Base-by-base conservation (phyloP, 2,329 filamentous ascomycete genomes). In the Pestalotiopsis sp. region DNA sequence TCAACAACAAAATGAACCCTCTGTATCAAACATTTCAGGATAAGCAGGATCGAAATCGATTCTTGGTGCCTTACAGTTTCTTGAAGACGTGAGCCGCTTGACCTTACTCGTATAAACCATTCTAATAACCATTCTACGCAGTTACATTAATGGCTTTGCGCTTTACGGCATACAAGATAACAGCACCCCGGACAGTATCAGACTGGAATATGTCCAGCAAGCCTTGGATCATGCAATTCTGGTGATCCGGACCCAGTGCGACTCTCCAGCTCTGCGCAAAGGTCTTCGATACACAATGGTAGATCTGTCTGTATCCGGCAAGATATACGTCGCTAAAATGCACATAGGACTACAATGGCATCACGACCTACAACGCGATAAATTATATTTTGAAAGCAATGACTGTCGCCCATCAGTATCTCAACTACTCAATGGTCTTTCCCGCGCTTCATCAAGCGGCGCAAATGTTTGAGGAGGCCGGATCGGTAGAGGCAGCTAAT, bases 1-100 rank as follows among this genome's bases (percentile, higher is more conserved):
- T 65, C 4, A 65, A 65, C 62, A 65, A 65, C 45, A 65, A n/a
- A 3, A 65, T 65, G n/a, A 65, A 65, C 17, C 62, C 62, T 36
- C 62, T 65, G 9, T 65, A 65, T 65, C 62, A 65, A 14, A 65
- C 62, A 17, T 65, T 65, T n/a, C 38, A 56, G 17, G 62, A 39
- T 14, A 45, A 23, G 23, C 62, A 65, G 11, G 62, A 65, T n/a
- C 62, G 62, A 6, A 65, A 65, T 52, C 62, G 62, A 20, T 65
- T 65, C 39, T 36, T 65, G 23, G 62, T 65, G 5, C 62, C 62
- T 2, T 65, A 65, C 45, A 49, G 62, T 13, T 65, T 65, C 17
- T 20, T 65, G 5, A 65, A 65, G 49, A 49, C 25, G 62, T 65
- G 62, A 45, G 62, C 2, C 12, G 52, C 39, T 39, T 23, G 6